Conservation (phyloP, 177 flowering plant genomes). For the Tripterygium wilfordii region DNA sequence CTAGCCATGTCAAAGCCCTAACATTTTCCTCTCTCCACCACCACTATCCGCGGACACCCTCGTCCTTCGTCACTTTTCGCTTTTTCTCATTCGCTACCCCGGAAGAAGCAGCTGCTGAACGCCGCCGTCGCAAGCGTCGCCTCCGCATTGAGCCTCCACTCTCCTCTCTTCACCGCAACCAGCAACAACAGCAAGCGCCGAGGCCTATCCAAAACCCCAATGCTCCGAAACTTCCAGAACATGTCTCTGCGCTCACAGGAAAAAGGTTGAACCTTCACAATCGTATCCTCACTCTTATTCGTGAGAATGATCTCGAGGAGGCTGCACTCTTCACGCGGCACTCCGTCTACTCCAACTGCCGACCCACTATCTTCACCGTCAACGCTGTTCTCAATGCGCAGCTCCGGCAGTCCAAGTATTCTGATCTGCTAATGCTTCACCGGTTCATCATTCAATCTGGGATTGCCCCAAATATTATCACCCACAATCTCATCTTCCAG, state of each 20-base stretch:
- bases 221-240: constrained; percentile 79
- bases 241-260: constrained; percentile 62
- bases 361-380: constrained; percentile 86
- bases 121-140: constrained; percentile 88
- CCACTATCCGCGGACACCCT: constrained; percentile 15
- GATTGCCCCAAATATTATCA: constrained; percentile 63
- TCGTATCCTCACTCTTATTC: constrained; percentile 64
- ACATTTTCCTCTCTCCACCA: constrained; percentile 14
- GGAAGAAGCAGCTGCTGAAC: constrained; percentile 92
- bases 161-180: constrained; percentile 48
- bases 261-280: constrained; percentile 86
- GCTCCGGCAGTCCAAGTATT: constrained; percentile 59
- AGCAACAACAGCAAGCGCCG: constrained; percentile 26
- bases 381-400: constrained; percentile 77
- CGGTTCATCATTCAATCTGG: constrained; percentile 73
- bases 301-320: constrained; percentile 83
- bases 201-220: constrained; percentile 44
- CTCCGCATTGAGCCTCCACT: constrained; percentile 89
- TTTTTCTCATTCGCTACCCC: constrained; percentile 77
- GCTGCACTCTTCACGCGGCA: constrained; percentile 83
- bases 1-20: constrained; percentile 39
- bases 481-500: constrained; percentile 61
- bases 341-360: constrained; percentile 87
- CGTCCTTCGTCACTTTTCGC: constrained; percentile 39
- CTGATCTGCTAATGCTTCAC: constrained; percentile 55